These are phyloP conservation scores for Trichoderma hamatum DNA, from an alignment of 2,329 filamentous ascomycete genomes.

Conservation along the genomic window DNA sequence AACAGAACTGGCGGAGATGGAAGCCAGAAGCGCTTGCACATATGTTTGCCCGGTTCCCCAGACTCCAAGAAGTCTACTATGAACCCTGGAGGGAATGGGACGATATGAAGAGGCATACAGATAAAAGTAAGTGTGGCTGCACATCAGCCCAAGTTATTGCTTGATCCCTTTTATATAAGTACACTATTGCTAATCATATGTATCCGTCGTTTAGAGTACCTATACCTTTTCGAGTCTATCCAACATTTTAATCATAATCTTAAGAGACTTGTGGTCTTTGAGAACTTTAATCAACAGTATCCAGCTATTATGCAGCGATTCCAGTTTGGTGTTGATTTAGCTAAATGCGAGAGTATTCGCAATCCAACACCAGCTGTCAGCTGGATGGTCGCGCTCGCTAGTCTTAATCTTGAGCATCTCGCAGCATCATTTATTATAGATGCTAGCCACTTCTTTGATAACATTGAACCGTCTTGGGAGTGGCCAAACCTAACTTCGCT, in stretches of 20 bases:
- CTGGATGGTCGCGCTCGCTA: constrained; percentile 35
- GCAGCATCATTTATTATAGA: constrained; percentile 37
- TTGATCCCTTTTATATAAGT: neutral
- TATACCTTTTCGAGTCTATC: constrained; percentile 14
- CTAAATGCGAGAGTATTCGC: constrained; percentile 24
- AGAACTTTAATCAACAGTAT: constrained; percentile 24
- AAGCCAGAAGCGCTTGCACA: constrained; percentile 34
- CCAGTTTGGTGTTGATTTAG: neutral
- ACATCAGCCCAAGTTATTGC: neutral
- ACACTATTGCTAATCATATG: constrained; percentile 1
- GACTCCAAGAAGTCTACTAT: constrained; percentile 42
- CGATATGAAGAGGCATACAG: neutral
- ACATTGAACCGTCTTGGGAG: constrained; percentile 5
- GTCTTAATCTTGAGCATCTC: constrained; percentile 36
- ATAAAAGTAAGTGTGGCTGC: constrained; percentile 16
- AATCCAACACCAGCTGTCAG: constrained; percentile 32
- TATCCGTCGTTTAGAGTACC: neutral
- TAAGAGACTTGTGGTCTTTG: constrained; percentile 20
- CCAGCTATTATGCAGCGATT: neutral
- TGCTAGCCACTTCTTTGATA: constrained; percentile 36
- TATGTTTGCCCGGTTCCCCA: constrained; percentile 39
- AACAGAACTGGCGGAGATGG: constrained; percentile 40
- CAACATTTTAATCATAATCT: neutral
- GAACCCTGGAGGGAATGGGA: constrained; percentile 42
- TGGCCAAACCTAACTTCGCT: constrained; percentile 38